A percentile compares a stretch with the other conserved stretches of the same genome.
Evolutionary conservation across 345 rosid genomes (phyloP).

Genomic region (Hibiscus tridactylites): DNA sequence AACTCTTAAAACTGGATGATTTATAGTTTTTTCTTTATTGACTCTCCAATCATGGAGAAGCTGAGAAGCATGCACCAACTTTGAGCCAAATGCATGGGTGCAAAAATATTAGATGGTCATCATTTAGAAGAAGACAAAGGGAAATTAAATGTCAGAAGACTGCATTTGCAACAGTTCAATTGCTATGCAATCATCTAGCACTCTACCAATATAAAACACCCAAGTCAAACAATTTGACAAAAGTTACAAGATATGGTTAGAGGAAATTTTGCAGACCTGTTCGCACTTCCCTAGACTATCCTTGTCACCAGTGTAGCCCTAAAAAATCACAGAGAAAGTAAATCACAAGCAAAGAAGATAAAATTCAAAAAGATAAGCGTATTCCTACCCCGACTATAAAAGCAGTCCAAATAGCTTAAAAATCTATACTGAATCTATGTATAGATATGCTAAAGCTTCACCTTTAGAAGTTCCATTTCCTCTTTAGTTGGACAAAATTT

Average conservation of each 20-base stretch:
- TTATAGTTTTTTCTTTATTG: no score
- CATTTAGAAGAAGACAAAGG: not conserved
- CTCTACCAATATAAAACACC: not conserved
- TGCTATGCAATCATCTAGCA: not conserved
- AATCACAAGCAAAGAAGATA: constrained; percentile 1
- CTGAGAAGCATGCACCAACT: not conserved
- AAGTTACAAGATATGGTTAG: constrained; percentile 6
- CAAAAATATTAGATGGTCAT: not conserved
- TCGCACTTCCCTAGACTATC: constrained; percentile 86
- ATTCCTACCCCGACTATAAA: not conserved
- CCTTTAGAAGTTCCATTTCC: constrained; percentile 98
- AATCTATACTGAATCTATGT: constrained; percentile 2
- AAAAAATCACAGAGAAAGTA: constrained; percentile 13
- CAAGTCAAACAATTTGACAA: not conserved
- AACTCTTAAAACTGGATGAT: no score
- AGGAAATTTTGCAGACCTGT: constrained; percentile 48
- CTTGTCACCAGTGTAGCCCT: constrained; percentile 83
- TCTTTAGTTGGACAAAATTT: constrained; percentile 97
- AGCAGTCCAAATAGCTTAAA: constrained; percentile 1
- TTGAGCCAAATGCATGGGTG: not conserved
- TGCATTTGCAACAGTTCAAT: not conserved
- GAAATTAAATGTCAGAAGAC: not conserved
- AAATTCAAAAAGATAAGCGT: not conserved
- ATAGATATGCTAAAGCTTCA: constrained; percentile 24
- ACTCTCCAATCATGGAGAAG: no score